Evolutionary conservation across 495 filamentous ascomycete genomes (phyloP), one percentile per base, ranked within the genome.

Genomic region (Hypomontagnella monticulosa): DNA sequence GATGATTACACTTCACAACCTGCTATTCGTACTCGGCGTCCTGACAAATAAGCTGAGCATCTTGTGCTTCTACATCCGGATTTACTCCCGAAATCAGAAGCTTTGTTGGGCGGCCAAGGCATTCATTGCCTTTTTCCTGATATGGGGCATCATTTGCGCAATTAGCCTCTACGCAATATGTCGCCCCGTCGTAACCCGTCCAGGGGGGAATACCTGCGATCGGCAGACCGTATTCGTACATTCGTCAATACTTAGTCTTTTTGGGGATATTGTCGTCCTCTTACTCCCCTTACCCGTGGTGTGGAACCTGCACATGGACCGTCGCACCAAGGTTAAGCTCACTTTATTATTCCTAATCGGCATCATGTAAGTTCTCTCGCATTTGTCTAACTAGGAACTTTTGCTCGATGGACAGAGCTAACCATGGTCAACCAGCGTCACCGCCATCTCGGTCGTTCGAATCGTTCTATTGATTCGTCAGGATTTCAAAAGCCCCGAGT

Each of bases 261-360:
- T 73, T 15, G 74, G 71, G 11, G 75, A 78, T 57, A 52, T 78
- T 5, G 61, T 76, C 11, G 70, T 78, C 12, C 47, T 78, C 4
- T 52, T 61, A 32, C 32, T 78, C 9, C 75, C 75, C 8, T 65
- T 78, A 27, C 75, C 75, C 3, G 64, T 72, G 19, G 59, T 76
- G 37, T 76, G 75, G 75, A 52, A 49, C 0, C 40, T 78, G 2
- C 61, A 76, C n/a, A 69, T 71, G 66, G 66, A 62, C 1, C 57
- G 8, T 12, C 47, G 50, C 0, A 60, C 70, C 19, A 76, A 71
- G 43, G 46, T 70, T 37, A 63, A 66, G 1, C 41, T 76, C 20
- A 74, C 36, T 8, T 36, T 57, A 5, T 37, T 64, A n/a, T 41
- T 61, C 6, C 20, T 61, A 4, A 36, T 61, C 27, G 57, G 57